Evolutionary conservation across 1,284 basidiomycete genomes (phyloP), one percentile per base, ranked within the genome.

Genomic region (Heterobasidion occidentale): DNA sequence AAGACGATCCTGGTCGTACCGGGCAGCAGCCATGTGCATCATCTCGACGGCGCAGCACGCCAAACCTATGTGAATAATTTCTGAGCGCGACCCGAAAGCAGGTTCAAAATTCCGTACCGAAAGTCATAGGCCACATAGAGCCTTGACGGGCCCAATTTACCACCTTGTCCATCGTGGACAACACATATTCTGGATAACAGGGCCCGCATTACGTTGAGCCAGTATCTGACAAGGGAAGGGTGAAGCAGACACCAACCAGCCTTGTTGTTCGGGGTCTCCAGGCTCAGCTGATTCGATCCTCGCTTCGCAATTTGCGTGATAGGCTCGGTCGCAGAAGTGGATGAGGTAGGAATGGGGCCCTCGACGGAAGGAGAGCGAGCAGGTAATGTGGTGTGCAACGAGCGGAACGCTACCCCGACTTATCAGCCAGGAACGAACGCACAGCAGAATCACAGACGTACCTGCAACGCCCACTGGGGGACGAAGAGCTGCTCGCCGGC

Each of bases 41-140:
- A 96, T 96, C 77, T 99, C 96, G 48, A 99, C 95, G 56, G 96
- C 97, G 72, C 96, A 99, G 74, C 96, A 99, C 3, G 97, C 96
- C 56, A 99, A 84, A 74, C 94, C 94, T 89, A 73, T 54, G 12
- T 2, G 42, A 36, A 42, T 19, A 36, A 44, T 15, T 17, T 33
- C 56, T 57, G 56, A 56, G 59, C 55, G 36, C 33, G 48, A 33
- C 27, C 5, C 52, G 44, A 46, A 51, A 35, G 36, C 34, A 14
- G 46, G 17, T 20, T 42, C 34, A 9, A 19, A 14, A 11, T 35
- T 14, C 67, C 77, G 56, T 63, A 90, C 91, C 90, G 71, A 94
- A 98, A 51, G 95, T 98, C 94, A 99, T 97, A 47, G 97, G 97
- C 97, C 97, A 99, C 86, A 98, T 96, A 36, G 93, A 97, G 57